Base-by-base conservation (phyloP, 371 early-diverging fungal species). In the Apophysomyces sp. region DNA sequence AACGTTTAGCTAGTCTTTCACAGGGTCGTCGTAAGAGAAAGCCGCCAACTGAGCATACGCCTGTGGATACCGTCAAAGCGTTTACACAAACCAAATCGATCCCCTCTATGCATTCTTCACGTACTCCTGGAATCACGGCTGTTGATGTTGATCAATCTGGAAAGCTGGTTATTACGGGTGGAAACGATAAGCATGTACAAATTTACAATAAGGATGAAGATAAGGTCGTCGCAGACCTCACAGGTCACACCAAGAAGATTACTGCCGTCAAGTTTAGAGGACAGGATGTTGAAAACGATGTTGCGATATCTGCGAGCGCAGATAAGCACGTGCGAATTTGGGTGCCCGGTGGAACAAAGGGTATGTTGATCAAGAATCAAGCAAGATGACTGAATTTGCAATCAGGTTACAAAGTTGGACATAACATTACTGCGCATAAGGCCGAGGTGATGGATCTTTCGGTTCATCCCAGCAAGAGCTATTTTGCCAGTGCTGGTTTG, bases 271-370 rank as follows among this genome's bases (percentile, higher is more conserved):
- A 84, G 16, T 94, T 90, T 78, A 76, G 85, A 41, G 87, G 88
- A 54, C 78, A 79, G 29, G 78, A 78, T 58, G 78, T 74, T 8
- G 66, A 61, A 30, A 58, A 77, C 52, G 88, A 85, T 69, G 62
- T 77, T 27, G 89, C 86, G 49, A 54, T 96, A 51, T 87, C 92
- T 26, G 88, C 88, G 4, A 86, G 92, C 63, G 89, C 83, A 12
- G 97, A 95, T 78, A 89, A 92, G 59, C 89, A 89, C 30, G 90
- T 94, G 41, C 91, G 91, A 73, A 64, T 91, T 34, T 94, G 92
- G 92, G 66, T 67, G 15, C 71, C 86, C 37, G 78, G 75, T 32
- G 76, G 65, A 40, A 60, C 27, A 37, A 64, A 64, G 21, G 63
- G 58, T 58, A 63, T 39, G 32, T 16, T n/a, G 31, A 3, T 18